Evolutionary conservation across 1,139 yeast genomes (phyloP), one percentile per base, ranked within the genome.

Genomic region (Candida frijolesensis): DNA sequence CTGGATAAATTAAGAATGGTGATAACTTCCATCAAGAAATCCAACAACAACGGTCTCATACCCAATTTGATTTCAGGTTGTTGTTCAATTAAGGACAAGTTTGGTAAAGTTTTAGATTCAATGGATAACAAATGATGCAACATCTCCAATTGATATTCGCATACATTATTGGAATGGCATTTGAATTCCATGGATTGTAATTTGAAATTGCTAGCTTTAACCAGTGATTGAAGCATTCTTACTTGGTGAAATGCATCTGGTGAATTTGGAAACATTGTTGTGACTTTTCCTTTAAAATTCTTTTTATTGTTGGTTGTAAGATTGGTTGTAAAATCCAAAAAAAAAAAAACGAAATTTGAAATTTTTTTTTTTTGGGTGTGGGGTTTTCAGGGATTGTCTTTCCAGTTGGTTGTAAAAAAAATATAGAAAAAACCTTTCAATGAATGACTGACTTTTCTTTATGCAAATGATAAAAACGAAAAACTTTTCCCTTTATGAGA

Each of bases 1-100:
- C 76, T 74, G 19, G 80, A 70, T 64, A 82, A 74, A 50, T 70
- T 69, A 49, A 80, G 67, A 60, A 77, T 77, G 57, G 74, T 76
- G 53, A 75, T 74, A 33, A 80, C 83, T 57, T 81, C 85, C 76
- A 79, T 74, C 50, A 82, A 64, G 51, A 80, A 79, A 61, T 80
- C 84, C 45, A 82, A 66, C 48, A 81, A 67, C 50, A 76, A 64
- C 4, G 82, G 82, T 48, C 82, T 63, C 82, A 78, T 78, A 47
- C 74, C 73, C 50, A 78, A 62, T 54, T 72, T 76, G 60, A 78
- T 78, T 55, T 78, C 82, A 2, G 82, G 82, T 60, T 78, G 82
- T 59, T 76, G 80, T 57, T 75, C 78, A 52, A 78, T 77, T 51
- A 77, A 65, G 46, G 67, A 57, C 48, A 76, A 64, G 54, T 65